These are phyloP conservation scores for Andrographis paniculata DNA, from an alignment of 305 asterid genomes.

Conservation along the genomic window DNA sequence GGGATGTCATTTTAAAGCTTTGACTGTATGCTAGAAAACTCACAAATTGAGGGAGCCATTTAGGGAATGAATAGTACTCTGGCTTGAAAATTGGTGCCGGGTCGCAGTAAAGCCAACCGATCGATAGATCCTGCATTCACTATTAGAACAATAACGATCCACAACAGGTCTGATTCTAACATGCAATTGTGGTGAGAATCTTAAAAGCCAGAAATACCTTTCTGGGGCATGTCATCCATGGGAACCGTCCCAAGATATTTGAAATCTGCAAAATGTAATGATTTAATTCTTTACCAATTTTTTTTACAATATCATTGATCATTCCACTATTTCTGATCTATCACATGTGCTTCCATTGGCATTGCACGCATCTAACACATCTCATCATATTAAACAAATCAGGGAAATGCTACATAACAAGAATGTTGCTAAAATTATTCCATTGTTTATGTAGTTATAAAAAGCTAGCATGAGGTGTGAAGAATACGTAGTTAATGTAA, in stretches of 20 bases:
- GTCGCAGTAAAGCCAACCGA: constrained; percentile 88
- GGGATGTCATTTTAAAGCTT: not conserved
- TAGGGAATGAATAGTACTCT: constrained; percentile 45
- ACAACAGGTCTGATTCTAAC: constrained; percentile 13
- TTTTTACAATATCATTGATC: not conserved
- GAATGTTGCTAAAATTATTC: no score
- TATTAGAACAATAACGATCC: constrained; percentile 23
- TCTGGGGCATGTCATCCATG: constrained; percentile 89
- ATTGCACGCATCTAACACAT: not conserved
- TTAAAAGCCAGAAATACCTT: constrained; percentile 38
- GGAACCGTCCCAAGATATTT: constrained; percentile 47
- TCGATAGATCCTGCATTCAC: constrained; percentile 65
- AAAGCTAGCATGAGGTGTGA: no score
- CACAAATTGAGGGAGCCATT: constrained; percentile 59
- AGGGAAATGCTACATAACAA: not conserved
- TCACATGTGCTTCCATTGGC: constrained; percentile 1
- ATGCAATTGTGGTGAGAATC: not conserved
- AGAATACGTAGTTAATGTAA: no score
- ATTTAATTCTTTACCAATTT: not conserved
- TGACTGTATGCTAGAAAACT: constrained; percentile 13
- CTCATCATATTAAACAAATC: not conserved
- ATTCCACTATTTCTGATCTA: not conserved
- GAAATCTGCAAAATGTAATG: constrained; percentile 53
- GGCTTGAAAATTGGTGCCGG: constrained; percentile 72
- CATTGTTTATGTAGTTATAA: no score